Conservation (phyloP, 148 eudicot genomes). For the Simmondsia chinensis region DNA sequence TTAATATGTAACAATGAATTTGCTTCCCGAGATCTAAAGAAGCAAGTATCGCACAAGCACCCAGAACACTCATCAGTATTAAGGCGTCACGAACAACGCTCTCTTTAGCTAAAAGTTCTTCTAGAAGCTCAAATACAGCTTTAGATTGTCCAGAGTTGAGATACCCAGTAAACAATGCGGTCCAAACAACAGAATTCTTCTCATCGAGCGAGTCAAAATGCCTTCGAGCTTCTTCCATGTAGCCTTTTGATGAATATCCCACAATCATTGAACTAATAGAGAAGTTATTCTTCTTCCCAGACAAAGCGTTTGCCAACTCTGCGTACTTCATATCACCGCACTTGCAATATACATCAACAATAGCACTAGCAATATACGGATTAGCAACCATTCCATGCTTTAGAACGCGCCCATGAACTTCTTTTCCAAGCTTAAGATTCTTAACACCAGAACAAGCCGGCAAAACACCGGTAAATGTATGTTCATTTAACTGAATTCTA, state of each 20-base stretch:
- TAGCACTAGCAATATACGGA: conserved; percentile 53
- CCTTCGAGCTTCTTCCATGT: conserved; percentile 64
- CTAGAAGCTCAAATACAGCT: conserved; percentile 49
- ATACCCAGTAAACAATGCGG: conserved; percentile 74
- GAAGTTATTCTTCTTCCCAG: conserved; percentile 38
- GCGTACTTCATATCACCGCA: conserved; percentile 68
- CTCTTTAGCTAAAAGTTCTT: conserved; percentile 28
- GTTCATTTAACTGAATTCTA: conserved; percentile 46
- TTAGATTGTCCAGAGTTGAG: conserved; percentile 53
- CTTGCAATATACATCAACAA: conserved; percentile 75
- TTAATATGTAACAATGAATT: conserved; percentile 50
- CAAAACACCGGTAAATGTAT: conserved; percentile 65
- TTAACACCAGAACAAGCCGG: conserved; percentile 55
- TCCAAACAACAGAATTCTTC: conserved; percentile 59
- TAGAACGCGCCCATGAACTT: conserved; percentile 67
- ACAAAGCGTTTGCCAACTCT: conserved; percentile 28
- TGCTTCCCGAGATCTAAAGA: conserved; percentile 63
- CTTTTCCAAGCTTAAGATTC: conserved; percentile 57
- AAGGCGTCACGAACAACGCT: conserved; percentile 27
- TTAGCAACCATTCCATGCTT: conserved; percentile 36
- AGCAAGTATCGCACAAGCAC: conserved; percentile 64
- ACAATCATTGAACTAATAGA: conserved; percentile 66
- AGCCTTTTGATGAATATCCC: conserved; percentile 56
- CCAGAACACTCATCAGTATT: conserved; percentile 43
- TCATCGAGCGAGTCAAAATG: conserved; percentile 58